phyloP scores from a whole-genome alignment of 768 basidiomycete genomes.

The Pleurotus cornucopiae region DNA sequence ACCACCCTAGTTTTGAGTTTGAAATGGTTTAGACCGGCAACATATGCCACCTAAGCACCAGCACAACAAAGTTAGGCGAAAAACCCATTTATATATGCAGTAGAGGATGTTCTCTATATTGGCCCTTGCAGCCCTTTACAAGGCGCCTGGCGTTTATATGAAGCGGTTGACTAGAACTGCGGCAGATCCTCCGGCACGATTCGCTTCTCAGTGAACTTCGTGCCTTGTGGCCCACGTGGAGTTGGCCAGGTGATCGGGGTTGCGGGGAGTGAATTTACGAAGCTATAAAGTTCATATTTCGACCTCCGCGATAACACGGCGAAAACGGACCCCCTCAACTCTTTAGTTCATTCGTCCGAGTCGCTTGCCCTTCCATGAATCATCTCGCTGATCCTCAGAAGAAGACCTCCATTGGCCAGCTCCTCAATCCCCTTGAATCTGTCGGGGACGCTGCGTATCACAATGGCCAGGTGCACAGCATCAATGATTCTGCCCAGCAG shows the following conservation, averaged over 20 bases:
- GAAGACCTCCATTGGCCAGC: constrained; percentile 15
- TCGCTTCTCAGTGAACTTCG: background rate
- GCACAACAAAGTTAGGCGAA: too few species aligned
- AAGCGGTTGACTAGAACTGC: background rate
- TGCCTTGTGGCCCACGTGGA: background rate
- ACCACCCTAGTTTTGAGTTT: background rate
- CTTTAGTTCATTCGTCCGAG: constrained; percentile 1
- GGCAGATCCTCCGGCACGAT: background rate
- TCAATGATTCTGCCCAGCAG: constrained; percentile 3
- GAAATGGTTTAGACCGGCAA: constrained; percentile 3
- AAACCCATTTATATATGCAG: background rate
- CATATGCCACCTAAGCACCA: background rate
- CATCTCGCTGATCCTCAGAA: constrained; percentile 14
- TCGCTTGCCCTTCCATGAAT: constrained; percentile 9
- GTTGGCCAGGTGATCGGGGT: constrained; percentile 4
- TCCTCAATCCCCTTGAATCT: constrained; percentile 13
- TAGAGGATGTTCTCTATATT: background rate
- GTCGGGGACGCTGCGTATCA: background rate
- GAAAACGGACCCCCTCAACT: background rate
- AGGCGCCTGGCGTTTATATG: too few species aligned
- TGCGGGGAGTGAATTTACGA: constrained; percentile 8
- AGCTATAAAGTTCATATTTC: constrained; percentile 10
- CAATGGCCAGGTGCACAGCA: background rate
- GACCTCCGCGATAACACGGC: constrained; percentile 9
- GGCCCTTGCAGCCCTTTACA: too few species aligned